These are phyloP conservation scores for Scutellaria minor DNA, from an alignment of 257 asterid species.

Conservation along the genomic window DNA sequence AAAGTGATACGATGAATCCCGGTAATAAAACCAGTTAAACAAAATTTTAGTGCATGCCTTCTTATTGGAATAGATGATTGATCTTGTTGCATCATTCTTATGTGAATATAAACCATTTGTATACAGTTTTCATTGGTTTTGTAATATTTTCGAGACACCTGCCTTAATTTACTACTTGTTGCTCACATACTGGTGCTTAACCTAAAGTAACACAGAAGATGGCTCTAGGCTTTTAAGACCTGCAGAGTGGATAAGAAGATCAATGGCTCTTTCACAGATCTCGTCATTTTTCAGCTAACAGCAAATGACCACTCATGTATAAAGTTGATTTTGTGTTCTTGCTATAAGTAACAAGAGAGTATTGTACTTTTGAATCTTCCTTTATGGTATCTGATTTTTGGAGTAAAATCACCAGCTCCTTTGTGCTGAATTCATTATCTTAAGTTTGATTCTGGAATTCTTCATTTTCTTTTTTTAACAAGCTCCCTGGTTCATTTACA, in stretches of 20 bases:
- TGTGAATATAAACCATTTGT: too few relatives aligned
- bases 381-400: neutral
- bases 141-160: slow-evolving; percentile 9
- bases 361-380: neutral
- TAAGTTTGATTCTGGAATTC: neutral
- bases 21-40: too few relatives aligned
- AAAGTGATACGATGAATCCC: too few relatives aligned
- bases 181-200: slow-evolving; percentile 13
- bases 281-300: too few relatives aligned
- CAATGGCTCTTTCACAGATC: neutral
- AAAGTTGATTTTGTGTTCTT: neutral
- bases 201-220: too few relatives aligned
- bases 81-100: neutral
- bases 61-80: neutral
- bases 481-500: neutral
- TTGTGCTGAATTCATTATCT: neutral
- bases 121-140: neutral
- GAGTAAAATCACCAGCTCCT: slow-evolving; percentile 17
- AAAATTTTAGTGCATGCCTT: too few relatives aligned
- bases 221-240: neutral
- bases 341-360: slow-evolving; percentile 17
- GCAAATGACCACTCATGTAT: neutral
- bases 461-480: neutral
- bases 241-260: slow-evolving; percentile 2
- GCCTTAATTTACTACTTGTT: neutral